A percentile compares a stretch with the other conserved stretches of the same genome.
Conservation (phyloP, 352 stramenopile species). For the Phytophthora pisi region DNA sequence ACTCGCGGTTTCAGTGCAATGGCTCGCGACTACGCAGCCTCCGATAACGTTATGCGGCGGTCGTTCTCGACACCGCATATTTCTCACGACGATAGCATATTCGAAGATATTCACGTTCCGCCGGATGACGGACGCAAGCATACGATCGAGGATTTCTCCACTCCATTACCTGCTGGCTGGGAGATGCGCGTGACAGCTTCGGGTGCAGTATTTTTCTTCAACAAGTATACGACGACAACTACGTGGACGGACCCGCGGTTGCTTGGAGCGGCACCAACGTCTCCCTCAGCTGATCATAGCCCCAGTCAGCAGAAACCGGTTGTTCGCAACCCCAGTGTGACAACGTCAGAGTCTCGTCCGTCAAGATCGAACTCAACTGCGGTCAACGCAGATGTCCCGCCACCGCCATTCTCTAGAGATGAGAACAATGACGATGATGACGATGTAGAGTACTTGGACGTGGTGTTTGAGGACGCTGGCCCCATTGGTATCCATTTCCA, state of each 20-base stretch:
- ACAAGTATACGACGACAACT: conserved; percentile 71
- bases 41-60: conserved; percentile 37
- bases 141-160: conserved; percentile 79
- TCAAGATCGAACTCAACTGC: conserved; percentile 31
- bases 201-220: conserved; percentile 81
- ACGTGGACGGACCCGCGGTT: conserved; percentile 78
- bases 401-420: background rate
- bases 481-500: conserved; percentile 87
- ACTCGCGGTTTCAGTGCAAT: conserved; percentile 32
- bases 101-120: conserved; percentile 45
- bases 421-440: conserved; percentile 28
- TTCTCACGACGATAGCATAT: conserved; percentile 24
- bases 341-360: conserved; percentile 15
- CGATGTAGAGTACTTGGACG: conserved; percentile 49
- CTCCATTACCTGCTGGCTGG: conserved; percentile 71
- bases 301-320: conserved; percentile 21
- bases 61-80: conserved; percentile 56
- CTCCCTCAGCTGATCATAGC: conserved; percentile 10
- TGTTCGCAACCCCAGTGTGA: conserved; percentile 16
- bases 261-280: conserved; percentile 20
- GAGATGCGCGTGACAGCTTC: conserved; percentile 80
- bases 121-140: conserved; percentile 67
- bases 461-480: conserved; percentile 76
- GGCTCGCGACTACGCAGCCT: conserved; percentile 30
- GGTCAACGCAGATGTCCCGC: conserved; percentile 6